Percentiles rank a stretch among this genome's conserved stretches.
Conservation (phyloP, 257 asterid species). For the Capsicum rhomboideum region DNA sequence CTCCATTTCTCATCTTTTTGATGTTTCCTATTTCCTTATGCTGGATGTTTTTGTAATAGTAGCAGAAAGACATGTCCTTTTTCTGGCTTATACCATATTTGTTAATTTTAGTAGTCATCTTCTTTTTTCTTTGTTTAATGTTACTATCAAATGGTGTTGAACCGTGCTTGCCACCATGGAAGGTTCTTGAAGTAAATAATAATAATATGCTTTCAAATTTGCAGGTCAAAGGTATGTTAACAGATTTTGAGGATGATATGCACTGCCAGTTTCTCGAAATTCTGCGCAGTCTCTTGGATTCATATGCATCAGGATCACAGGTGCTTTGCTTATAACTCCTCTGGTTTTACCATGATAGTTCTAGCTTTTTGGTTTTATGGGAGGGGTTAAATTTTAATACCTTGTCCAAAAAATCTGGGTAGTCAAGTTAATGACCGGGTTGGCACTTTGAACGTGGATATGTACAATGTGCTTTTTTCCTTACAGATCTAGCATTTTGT, state of each 20-base stretch:
- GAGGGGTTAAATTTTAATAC: neutral
- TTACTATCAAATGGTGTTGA: neutral
- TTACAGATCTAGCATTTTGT: neutral
- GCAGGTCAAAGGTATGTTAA: constrained; percentile 84
- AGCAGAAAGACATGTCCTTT: neutral
- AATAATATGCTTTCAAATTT: constrained; percentile 11
- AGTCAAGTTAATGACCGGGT: neutral
- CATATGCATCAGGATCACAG: constrained; percentile 69
- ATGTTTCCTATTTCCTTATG: neutral
- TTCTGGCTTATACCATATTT: neutral
- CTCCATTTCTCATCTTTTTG: neutral
- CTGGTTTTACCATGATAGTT: neutral
- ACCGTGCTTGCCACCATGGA: neutral
- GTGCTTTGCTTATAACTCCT: constrained; percentile 20
- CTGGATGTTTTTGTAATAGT: neutral
- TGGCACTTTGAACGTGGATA: neutral
- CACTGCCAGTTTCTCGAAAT: constrained; percentile 96
- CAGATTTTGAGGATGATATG: constrained; percentile 93
- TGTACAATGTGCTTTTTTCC: neutral
- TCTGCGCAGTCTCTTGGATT: constrained; percentile 89
- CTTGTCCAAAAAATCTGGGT: neutral
- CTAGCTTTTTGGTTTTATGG: neutral
- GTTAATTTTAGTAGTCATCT: neutral
- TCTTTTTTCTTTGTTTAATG: neutral
- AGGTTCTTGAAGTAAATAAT: neutral